These are phyloP conservation scores for Geotrichum candidum DNA, from an alignment of 1,139 yeast species.

Conservation along the genomic window DNA sequence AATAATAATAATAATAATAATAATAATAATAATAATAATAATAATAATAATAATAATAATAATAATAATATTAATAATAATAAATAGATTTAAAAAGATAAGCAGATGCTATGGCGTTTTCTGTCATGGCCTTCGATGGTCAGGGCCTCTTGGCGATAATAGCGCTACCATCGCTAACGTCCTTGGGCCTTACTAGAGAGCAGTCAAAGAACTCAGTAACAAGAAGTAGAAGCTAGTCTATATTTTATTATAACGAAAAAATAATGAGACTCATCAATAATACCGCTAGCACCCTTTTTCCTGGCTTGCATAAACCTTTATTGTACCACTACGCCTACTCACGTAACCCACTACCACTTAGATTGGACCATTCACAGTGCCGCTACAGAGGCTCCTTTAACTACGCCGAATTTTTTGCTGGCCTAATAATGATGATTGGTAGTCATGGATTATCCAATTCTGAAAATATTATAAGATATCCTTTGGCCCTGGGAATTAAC, in stretches of 20 bases:
- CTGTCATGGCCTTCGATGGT: no score
- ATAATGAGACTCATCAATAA: not conserved
- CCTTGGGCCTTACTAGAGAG: no score
- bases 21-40: no score
- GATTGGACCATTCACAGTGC: not conserved
- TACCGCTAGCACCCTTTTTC: not conserved
- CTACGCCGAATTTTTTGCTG: not conserved
- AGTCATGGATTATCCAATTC: not conserved
- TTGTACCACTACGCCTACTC: not conserved
- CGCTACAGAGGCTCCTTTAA: not conserved
- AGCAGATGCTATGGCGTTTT: no score
- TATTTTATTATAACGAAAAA: not conserved
- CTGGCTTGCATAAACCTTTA: not conserved
- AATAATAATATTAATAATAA: no score
- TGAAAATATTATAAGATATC: not conserved
- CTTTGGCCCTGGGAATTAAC: not conserved
- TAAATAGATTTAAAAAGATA: no score
- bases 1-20: no score
- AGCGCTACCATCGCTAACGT: no score
- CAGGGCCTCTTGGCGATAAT: no score
- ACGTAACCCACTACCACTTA: not conserved
- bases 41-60: no score
- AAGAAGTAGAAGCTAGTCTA: not conserved
- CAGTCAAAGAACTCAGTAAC: no score
- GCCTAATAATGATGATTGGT: not conserved